Conservation (phyloP, 345 rosid species). For the Atalantia buxifolia region DNA sequence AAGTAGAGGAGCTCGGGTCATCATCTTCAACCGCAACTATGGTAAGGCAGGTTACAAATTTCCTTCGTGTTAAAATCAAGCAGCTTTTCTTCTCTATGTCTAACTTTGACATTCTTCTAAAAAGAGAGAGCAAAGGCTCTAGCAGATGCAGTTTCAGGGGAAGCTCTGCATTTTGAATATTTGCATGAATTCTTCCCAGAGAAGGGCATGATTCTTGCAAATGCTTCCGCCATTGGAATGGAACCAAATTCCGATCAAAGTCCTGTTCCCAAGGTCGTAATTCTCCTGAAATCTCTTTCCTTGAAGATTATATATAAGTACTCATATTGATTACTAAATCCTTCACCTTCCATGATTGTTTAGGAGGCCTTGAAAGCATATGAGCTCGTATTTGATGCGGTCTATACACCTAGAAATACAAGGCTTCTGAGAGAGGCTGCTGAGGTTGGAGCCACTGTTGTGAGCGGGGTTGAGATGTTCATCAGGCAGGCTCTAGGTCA, state of each 20-base stretch:
- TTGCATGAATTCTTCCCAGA: constrained; percentile 24
- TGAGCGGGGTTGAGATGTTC: constrained; percentile 39
- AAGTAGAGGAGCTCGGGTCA: constrained; percentile 21
- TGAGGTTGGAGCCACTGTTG: constrained; percentile 25
- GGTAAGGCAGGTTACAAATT: constrained; percentile 4
- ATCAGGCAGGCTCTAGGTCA: constrained; percentile 32
- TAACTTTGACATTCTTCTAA: neutral
- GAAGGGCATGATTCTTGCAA: constrained; percentile 26
- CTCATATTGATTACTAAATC: neutral
- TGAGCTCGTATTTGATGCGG: constrained; percentile 30
- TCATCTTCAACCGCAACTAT: constrained; percentile 27
- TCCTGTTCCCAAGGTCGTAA: constrained; percentile 21
- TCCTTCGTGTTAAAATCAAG: neutral
- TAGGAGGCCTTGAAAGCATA: constrained; percentile 30
- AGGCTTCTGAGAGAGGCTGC: constrained; percentile 29
- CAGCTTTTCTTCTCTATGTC: neutral
- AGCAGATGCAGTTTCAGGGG: constrained; percentile 29
- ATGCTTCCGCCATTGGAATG: constrained; percentile 35
- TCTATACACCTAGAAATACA: constrained; percentile 34
- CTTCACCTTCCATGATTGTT: constrained; percentile 11
- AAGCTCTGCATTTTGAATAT: constrained; percentile 27
- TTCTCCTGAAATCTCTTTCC: neutral
- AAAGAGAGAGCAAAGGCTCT: constrained; percentile 31
- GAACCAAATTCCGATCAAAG: constrained; percentile 21
- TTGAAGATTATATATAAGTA: neutral